Evolutionary conservation across 2,329 filamentous ascomycete species (phyloP).

Genomic region (Westerdykella sp.): DNA sequence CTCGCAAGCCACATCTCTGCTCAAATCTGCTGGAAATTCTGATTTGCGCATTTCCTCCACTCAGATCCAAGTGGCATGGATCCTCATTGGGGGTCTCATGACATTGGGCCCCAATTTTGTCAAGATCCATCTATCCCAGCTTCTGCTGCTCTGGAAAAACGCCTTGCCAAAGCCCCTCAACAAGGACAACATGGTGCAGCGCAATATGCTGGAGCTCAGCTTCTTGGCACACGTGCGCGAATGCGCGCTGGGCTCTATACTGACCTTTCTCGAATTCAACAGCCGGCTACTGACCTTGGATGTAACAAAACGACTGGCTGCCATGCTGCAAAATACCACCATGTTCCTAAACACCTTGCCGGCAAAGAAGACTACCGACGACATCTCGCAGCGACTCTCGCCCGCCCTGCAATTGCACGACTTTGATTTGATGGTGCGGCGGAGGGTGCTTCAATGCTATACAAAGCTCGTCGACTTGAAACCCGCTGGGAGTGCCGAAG

Average conservation of each 20-base stretch:
- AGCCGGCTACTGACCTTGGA: slow-evolving; percentile 85
- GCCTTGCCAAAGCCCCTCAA: slow-evolving; percentile 90
- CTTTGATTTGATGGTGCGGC: slow-evolving; percentile 85
- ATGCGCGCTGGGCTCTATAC: slow-evolving; percentile 83
- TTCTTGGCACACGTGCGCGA: slow-evolving; percentile 93
- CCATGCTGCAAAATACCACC: slow-evolving; percentile 92
- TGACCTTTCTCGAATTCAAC: slow-evolving; percentile 91
- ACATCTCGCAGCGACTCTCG: slow-evolving; percentile 74
- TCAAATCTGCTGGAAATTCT: slow-evolving; percentile 87
- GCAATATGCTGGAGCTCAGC: slow-evolving; percentile 80
- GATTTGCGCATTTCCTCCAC: slow-evolving; percentile 87
- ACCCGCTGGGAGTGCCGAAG: slow-evolving; percentile 76
- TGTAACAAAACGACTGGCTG: slow-evolving; percentile 84
- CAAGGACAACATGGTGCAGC: slow-evolving; percentile 79
- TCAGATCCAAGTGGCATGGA: slow-evolving; percentile 97
- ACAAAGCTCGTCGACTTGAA: slow-evolving; percentile 84
- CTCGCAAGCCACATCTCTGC: slow-evolving; percentile 80
- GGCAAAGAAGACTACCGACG: slow-evolving; percentile 75
- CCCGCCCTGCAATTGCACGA: slow-evolving; percentile 85
- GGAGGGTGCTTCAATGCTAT: slow-evolving; percentile 91
- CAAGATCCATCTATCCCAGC: slow-evolving; percentile 93
- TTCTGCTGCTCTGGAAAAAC: slow-evolving; percentile 94
- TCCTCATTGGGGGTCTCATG: slow-evolving; percentile 93
- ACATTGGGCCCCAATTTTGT: slow-evolving; percentile 95
- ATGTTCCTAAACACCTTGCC: slow-evolving; percentile 83